phyloP scores from a whole-genome alignment of 306 rosid species.

The Hippophae gyantsensis region DNA sequence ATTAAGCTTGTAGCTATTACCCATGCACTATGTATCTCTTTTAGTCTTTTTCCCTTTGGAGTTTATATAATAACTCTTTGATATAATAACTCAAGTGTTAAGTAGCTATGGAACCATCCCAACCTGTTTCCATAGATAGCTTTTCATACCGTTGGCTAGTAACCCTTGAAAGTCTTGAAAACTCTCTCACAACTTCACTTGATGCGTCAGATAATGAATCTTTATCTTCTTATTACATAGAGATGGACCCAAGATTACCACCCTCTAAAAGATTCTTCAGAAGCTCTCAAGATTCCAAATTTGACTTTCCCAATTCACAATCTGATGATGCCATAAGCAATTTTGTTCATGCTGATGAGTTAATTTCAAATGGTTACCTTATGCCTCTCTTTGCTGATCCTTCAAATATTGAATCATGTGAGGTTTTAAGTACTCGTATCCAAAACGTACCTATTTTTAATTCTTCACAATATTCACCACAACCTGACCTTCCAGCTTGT shows the following conservation, averaged over 20 bases:
- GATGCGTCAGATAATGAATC: constrained; percentile 67
- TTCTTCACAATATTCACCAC: constrained; percentile 29
- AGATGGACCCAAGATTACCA: constrained; percentile 93
- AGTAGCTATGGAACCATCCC: constrained; percentile 69
- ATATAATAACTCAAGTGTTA: background rate
- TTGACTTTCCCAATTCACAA: constrained; percentile 63
- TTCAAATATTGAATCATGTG: constrained; percentile 41
- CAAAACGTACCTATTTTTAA: constrained; percentile 16
- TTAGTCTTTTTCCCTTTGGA: constrained; percentile 14
- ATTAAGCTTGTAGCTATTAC: too few relatives aligned
- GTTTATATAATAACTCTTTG: constrained; percentile 15
- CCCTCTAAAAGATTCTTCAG: constrained; percentile 77
- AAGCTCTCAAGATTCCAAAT: constrained; percentile 72
- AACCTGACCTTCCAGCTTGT: constrained; percentile 15
- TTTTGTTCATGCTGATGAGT: constrained; percentile 85
- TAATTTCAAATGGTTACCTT: constrained; percentile 81
- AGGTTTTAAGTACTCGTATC: constrained; percentile 25
- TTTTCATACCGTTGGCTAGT: constrained; percentile 94
- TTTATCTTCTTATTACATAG: constrained; percentile 58
- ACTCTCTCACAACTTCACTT: constrained; percentile 48
- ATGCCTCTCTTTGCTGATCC: constrained; percentile 68
- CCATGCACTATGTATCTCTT: constrained; percentile 11
- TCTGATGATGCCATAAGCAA: constrained; percentile 27
- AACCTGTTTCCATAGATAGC: constrained; percentile 83
- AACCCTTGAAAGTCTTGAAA: constrained; percentile 61